phyloP scores from a whole-genome alignment of 768 basidiomycete genomes.

The Mycena floridula region DNA sequence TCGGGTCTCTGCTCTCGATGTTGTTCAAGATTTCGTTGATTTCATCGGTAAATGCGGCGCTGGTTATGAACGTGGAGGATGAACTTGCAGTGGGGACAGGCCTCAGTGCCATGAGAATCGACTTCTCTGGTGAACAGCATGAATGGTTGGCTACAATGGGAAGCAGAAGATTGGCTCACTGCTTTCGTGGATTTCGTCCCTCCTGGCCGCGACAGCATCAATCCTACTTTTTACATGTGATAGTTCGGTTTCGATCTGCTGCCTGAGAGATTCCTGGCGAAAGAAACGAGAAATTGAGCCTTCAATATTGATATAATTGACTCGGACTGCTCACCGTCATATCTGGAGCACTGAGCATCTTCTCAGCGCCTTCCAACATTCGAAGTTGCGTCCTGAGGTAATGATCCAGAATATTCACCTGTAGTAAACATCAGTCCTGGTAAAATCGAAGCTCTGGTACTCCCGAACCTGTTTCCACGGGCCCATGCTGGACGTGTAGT shows the following conservation, averaged over 20 bases:
- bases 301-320: slow-evolving; percentile 8
- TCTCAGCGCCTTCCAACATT: slow-evolving; percentile 91
- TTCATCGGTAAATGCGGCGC: slow-evolving; percentile 8
- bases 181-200: slow-evolving; percentile 49
- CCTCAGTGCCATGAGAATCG: no score
- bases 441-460: neutral
- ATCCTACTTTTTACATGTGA: slow-evolving; percentile 74
- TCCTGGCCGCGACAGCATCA: slow-evolving; percentile 47
- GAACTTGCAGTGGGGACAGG: slow-evolving; percentile 11
- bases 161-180: slow-evolving; percentile 31
- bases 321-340: slow-evolving; percentile 36
- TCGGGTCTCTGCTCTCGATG: slow-evolving; percentile 37
- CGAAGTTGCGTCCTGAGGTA: slow-evolving; percentile 71
- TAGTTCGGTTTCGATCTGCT: slow-evolving; percentile 72
- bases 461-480: no score
- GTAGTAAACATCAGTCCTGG: neutral
- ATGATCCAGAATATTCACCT: slow-evolving; percentile 65
- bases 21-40: slow-evolving; percentile 28
- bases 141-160: neutral
- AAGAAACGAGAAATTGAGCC: slow-evolving; percentile 7
- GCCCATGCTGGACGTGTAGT: no score
- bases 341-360: slow-evolving; percentile 69
- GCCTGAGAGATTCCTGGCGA: slow-evolving; percentile 54
- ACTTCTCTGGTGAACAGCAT: slow-evolving; percentile 2
- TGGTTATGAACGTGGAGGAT: slow-evolving; percentile 10